Evolutionary conservation across 1,284 basidiomycete species (phyloP).

Genomic region (Trametes polyzona): DNA sequence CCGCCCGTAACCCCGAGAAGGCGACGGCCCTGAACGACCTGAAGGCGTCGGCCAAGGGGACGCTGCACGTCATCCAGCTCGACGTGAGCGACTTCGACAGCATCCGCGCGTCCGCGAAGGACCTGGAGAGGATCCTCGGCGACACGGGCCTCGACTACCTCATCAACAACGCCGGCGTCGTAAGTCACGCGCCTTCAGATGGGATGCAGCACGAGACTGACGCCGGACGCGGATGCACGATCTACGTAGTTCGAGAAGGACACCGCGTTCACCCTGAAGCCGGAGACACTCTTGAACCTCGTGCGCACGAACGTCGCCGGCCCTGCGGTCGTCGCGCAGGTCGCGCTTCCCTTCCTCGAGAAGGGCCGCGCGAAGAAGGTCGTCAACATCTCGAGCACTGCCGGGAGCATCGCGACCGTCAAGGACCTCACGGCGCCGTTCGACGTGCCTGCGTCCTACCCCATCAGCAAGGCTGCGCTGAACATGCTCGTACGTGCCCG

Average conservation of each 20-base stretch:
- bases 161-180: slow-evolving; percentile 43
- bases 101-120: neutral
- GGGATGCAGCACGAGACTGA: too few relatives aligned
- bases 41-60: too few relatives aligned
- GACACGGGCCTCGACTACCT: slow-evolving; percentile 41
- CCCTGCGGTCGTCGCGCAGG: slow-evolving; percentile 36
- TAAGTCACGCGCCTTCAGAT: slow-evolving; percentile 17
- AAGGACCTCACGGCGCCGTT: too few relatives aligned
- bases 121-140: neutral
- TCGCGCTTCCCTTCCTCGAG: slow-evolving; percentile 37
- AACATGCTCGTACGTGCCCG: slow-evolving; percentile 38
- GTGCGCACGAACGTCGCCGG: slow-evolving; percentile 39
- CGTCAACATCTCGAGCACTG: slow-evolving; percentile 38
- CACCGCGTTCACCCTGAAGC: slow-evolving; percentile 30
- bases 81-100: slow-evolving; percentile 32
- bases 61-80: slow-evolving; percentile 36
- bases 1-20: too few relatives aligned
- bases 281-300: slow-evolving; percentile 20
- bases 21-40: too few relatives aligned
- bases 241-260: slow-evolving; percentile 20
- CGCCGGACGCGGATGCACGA: too few relatives aligned
- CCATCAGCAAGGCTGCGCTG: slow-evolving; percentile 33
- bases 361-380: slow-evolving; percentile 38
- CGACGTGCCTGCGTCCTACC: slow-evolving; percentile 28
- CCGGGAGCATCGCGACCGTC: slow-evolving; percentile 35